These are phyloP conservation scores for Claviceps pusilla DNA, from an alignment of 2,329 filamentous ascomycete species.

Conservation along the genomic window DNA sequence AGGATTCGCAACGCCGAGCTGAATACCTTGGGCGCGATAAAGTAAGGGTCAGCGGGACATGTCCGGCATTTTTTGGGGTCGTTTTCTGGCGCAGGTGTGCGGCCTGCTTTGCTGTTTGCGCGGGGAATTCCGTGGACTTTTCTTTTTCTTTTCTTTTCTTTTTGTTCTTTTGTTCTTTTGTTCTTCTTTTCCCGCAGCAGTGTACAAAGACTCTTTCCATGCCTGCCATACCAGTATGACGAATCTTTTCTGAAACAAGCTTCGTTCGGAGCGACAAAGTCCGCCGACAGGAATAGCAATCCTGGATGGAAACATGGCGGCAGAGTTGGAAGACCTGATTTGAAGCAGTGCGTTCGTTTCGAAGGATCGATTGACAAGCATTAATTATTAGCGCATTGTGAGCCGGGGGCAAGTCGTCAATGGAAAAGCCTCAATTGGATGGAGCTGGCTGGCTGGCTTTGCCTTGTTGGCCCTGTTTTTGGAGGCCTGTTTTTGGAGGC, in stretches of 20 bases:
- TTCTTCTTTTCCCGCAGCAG: background rate
- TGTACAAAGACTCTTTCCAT: no score
- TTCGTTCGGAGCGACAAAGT: background rate
- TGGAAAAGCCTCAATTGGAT: background rate
- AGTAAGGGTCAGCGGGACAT: slow-evolving; percentile 1
- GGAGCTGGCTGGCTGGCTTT: background rate
- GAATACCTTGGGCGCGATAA: background rate
- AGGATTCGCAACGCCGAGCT: slow-evolving; percentile 1
- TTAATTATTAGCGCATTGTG: background rate
- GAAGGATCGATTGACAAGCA: background rate
- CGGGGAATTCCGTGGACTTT: background rate
- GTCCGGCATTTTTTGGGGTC: slow-evolving; percentile 1
- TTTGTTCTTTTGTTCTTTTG: background rate
- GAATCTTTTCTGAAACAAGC: background rate
- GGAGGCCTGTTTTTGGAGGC: no score
- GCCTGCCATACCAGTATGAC: no score
- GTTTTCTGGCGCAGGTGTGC: background rate
- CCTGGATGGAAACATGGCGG: background rate
- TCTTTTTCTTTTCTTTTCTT: background rate
- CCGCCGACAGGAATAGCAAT: background rate
- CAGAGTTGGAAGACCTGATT: background rate
- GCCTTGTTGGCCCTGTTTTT: background rate
- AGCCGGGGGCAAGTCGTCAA: background rate
- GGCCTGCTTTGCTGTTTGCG: background rate
- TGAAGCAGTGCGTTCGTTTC: background rate